Evolutionary conservation across 257 asterid species (phyloP).

Genomic region (Fraxinus anomala): DNA sequence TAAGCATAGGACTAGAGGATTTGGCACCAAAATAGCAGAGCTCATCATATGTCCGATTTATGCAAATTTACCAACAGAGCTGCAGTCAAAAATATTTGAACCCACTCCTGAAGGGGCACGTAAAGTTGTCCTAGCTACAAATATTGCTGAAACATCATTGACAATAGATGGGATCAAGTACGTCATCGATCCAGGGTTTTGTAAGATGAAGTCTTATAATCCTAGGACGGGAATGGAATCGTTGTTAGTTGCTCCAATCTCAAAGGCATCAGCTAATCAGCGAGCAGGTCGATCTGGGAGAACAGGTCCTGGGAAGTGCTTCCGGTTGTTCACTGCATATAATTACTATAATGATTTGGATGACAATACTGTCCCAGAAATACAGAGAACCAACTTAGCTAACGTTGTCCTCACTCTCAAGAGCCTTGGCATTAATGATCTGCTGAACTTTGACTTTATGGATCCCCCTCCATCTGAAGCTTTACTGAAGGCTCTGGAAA

Average conservation of each 20-base stretch:
- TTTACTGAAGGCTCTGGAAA: conserved; percentile 82
- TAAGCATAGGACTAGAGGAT: conserved; percentile 63
- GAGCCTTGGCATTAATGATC: conserved; percentile 92
- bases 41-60: conserved; percentile 68
- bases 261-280: conserved; percentile 95
- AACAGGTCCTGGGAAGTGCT: conserved; percentile 96
- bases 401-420: conserved; percentile 86
- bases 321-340: conserved; percentile 76
- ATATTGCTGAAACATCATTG: conserved; percentile 86
- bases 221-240: conserved; percentile 97
- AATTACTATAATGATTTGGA: conserved; percentile 75
- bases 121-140: conserved; percentile 67
- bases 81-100: conserved; percentile 68
- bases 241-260: conserved; percentile 70
- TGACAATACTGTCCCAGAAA: conserved; percentile 91
- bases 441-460: conserved; percentile 91
- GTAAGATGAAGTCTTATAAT: conserved; percentile 87
- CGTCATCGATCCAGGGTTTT: conserved; percentile 94
- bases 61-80: conserved; percentile 67
- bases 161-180: conserved; percentile 94
- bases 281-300: conserved; percentile 98
- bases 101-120: conserved; percentile 78
- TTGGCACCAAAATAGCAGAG: conserved; percentile 73
- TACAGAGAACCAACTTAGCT: conserved; percentile 90
- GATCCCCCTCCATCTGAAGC: conserved; percentile 98